Evolutionary conservation across 257 asterid genomes (phyloP), one percentile per base, ranked within the genome.

Genomic region (Verbena officinalis): DNA sequence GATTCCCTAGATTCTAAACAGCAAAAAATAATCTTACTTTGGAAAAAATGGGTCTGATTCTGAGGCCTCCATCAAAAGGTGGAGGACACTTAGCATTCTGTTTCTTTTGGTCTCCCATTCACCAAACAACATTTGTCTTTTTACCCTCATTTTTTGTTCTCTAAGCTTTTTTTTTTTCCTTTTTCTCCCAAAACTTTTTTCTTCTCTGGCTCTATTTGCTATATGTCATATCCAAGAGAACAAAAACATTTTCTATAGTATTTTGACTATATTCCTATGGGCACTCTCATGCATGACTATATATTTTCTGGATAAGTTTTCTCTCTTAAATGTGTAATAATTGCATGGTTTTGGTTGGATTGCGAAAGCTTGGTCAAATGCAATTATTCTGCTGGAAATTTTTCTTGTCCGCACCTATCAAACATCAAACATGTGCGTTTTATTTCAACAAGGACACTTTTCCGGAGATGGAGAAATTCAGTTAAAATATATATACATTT

Each of bases 101-200:
- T 73, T 65, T 65, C 20, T 51, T 68, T 22, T 69, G 77, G 85
- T 80, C 79, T 76, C 82, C 80, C 48, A 38, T 62, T 44, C n/a
- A 24, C 23, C 52, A 43, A 66, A 62, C 85, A 80, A 4, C 49
- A 12, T 62, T 76, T 70, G 81, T 80, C 81, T 65, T 64, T 56
- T 74, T 54, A 54, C 52, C 68, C 45, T 42, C 30, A 4, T 20
- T n/a, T 5, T 36, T 38, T 8, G 9, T 9, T 50, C 8, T 39
- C 34, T 21, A 44, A 61, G 9, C 55, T 50, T 57, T 31, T 33
- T 43, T 27, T 1, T 21, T 30, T 50, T n/a, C 16, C 12, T 13
- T 42, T 42, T 5, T 34, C 30, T 53, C 31, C 19, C 39, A 49
- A 62, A 23, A 68, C n/a, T n/a, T n/a, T 50, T 76, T 24, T 75